These are phyloP conservation scores for Fusarium floridanum DNA, from an alignment of 2,329 filamentous ascomycete species.

Conservation along the genomic window DNA sequence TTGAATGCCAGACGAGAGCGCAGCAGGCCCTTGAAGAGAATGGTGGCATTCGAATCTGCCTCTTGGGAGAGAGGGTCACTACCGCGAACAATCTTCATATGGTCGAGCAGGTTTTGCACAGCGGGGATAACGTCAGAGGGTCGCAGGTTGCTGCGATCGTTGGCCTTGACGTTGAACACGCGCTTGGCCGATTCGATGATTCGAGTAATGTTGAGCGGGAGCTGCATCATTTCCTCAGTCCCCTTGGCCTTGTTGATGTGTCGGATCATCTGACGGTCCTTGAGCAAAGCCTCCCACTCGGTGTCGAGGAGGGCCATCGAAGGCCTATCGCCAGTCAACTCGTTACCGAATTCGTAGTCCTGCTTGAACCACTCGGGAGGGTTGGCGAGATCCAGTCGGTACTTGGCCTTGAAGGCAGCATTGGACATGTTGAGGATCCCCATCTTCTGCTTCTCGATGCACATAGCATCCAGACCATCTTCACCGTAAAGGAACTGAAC, in stretches of 20 bases:
- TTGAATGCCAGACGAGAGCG: conserved; percentile 94
- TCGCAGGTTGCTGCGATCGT: conserved; percentile 87
- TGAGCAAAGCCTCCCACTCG: conserved; percentile 83
- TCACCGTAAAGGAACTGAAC: conserved; percentile 98
- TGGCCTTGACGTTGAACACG: conserved; percentile 90
- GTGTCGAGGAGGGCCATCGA: conserved; percentile 88
- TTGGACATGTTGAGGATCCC: conserved; percentile 87
- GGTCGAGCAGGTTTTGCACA: conserved; percentile 79
- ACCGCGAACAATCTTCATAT: conserved; percentile 88
- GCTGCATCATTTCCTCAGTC: conserved; percentile 87
- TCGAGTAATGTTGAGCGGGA: conserved; percentile 91
- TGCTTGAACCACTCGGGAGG: conserved; percentile 71
- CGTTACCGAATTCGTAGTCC: conserved; percentile 80
- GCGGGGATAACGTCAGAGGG: conserved; percentile 88
- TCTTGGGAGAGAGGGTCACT: conserved; percentile 84
- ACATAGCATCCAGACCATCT: conserved; percentile 92
- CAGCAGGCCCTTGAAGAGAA: conserved; percentile 92
- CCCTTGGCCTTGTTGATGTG: conserved; percentile 75
- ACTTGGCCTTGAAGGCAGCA: conserved; percentile 82
- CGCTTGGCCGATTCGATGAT: conserved; percentile 92
- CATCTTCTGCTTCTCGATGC: conserved; percentile 93
- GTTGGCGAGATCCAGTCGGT: conserved; percentile 79
- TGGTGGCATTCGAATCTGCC: conserved; percentile 88
- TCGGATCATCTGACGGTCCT: conserved; percentile 83
- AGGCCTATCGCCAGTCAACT: conserved; percentile 87